Base-by-base conservation (phyloP, 495 filamentous ascomycete genomes). In the Ascodesmis nigricans region DNA sequence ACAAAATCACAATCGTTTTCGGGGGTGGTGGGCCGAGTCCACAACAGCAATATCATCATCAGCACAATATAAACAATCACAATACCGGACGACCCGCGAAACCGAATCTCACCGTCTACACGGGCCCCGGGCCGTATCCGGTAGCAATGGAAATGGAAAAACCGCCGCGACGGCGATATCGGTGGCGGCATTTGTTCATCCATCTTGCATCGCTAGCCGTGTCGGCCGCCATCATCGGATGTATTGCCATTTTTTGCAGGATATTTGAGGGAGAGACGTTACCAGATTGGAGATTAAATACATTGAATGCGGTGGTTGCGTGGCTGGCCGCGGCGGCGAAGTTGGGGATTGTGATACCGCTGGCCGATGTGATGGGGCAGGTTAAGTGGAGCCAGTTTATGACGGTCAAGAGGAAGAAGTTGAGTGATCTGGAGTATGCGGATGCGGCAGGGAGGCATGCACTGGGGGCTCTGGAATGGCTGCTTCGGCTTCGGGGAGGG, bases 301-400 rank as follows among this genome's bases (percentile, higher is more conserved):
- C 45, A 2, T 13, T 49, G 9, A 43, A 48, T 21, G 29, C 40
- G 0, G 21, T 37, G 4, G 24, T 48, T 5, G 27, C 46, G n/a
- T 49, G 44, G 45, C 16, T 49, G 9, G 29, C 26, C 3, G 40
- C 18, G 9, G 6, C 40, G 11, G 31, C 27, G 6, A 43, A 47
- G 18, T 13, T 48, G 14, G 8, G 29, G 1, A 13, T 49, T 7
- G 23, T 47, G 22, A 18, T 40, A 3, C 35, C 30, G 8, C 21
- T 49, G 7, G 28, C 40, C 2, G 45, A 49, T 25, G 39, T 31
- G 4, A 43, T 49, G 10, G 21, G 35, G 6, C 46, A 49, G 33
- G 29, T 35, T 23, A 43, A 40, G 21, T 49, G 45, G 45, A 17
- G 37, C 8, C 20, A 48, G n/a, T 49, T 48, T 11, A 24, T 24